Evolutionary conservation across 176 grass and related monocot genomes (phyloP).

Genomic region (Bromus sterilis): DNA sequence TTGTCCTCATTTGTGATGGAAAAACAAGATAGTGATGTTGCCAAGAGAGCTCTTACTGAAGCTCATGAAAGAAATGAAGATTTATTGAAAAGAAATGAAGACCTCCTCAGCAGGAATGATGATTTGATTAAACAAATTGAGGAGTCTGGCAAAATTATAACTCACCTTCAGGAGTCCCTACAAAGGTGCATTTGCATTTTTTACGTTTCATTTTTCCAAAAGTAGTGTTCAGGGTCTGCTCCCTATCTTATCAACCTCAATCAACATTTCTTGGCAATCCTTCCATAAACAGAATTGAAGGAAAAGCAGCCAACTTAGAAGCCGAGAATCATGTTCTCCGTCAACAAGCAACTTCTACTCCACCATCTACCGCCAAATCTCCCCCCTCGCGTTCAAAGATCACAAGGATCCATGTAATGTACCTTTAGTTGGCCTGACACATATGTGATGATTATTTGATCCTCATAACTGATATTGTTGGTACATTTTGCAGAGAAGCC

Average conservation of each 20-base stretch:
- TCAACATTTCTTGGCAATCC: constrained; percentile 4
- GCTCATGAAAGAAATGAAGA: constrained; percentile 65
- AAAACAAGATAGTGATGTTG: constrained; percentile 56
- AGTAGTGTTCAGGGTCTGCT: background rate
- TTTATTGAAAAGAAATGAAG: constrained; percentile 46
- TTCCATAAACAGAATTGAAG: constrained; percentile 50
- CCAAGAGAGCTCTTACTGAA: constrained; percentile 50
- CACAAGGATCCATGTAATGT: constrained; percentile 48
- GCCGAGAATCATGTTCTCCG: constrained; percentile 67
- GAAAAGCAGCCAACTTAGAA: constrained; percentile 68
- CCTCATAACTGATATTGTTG: constrained; percentile 15
- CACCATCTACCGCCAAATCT: constrained; percentile 52
- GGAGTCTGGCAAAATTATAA: constrained; percentile 37
- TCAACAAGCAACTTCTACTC: constrained; percentile 55
- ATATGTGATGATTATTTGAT: constrained; percentile 16
- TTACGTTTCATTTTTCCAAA: constrained; percentile 9
- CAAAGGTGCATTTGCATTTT: constrained; percentile 38
- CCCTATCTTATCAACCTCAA: constrained; percentile 1
- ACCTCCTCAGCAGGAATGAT: constrained; percentile 51
- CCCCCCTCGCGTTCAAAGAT: constrained; percentile 43
- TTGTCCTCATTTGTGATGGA: constrained; percentile 58
- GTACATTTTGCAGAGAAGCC: constrained; percentile 49
- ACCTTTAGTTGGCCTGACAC: background rate
- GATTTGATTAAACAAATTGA: constrained; percentile 60
- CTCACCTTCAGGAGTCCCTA: constrained; percentile 56